A percentile compares a stretch with the other conserved stretches of the same genome.
These are phyloP conservation scores for Russula emetica DNA, from an alignment of 768 basidiomycete genomes.

Conservation along the genomic window DNA sequence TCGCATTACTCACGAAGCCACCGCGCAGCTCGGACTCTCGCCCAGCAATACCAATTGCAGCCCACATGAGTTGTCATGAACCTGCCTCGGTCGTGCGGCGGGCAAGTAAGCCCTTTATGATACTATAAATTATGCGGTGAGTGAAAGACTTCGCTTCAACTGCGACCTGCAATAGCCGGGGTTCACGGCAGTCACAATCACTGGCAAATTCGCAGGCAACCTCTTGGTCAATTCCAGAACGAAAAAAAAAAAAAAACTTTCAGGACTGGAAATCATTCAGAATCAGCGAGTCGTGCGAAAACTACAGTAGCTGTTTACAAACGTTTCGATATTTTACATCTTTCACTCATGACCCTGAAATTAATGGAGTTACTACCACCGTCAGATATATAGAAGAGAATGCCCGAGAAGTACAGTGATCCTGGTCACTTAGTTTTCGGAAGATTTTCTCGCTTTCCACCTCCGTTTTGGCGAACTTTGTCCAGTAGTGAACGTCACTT, in stretches of 20 bases:
- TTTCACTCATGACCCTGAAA: slow-evolving; percentile 12
- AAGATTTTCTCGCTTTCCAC: slow-evolving; percentile 13
- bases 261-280: slow-evolving; percentile 9
- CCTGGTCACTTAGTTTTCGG: slow-evolving; percentile 10
- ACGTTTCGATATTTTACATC: slow-evolving; percentile 24
- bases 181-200: slow-evolving; percentile 21
- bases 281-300: neutral
- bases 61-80: slow-evolving; percentile 23
- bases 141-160: slow-evolving; percentile 3
- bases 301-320: neutral
- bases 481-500: slow-evolving; percentile 21
- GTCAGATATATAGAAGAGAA: neutral
- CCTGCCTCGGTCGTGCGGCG: slow-evolving; percentile 21
- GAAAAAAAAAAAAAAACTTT: slow-evolving; percentile 23
- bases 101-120: neutral
- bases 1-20: slow-evolving; percentile 4
- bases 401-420: slow-evolving; percentile 14
- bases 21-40: slow-evolving; percentile 19
- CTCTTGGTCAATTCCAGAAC: slow-evolving; percentile 23
- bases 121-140: neutral
- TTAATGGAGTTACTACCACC: neutral
- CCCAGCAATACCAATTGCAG: slow-evolving; percentile 15
- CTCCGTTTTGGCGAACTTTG: slow-evolving; percentile 3
- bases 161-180: slow-evolving; percentile 24
- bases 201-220: slow-evolving; percentile 22